These are phyloP conservation scores for Dentipellis sp. DNA, from an alignment of 768 basidiomycete genomes.

Conservation along the genomic window DNA sequence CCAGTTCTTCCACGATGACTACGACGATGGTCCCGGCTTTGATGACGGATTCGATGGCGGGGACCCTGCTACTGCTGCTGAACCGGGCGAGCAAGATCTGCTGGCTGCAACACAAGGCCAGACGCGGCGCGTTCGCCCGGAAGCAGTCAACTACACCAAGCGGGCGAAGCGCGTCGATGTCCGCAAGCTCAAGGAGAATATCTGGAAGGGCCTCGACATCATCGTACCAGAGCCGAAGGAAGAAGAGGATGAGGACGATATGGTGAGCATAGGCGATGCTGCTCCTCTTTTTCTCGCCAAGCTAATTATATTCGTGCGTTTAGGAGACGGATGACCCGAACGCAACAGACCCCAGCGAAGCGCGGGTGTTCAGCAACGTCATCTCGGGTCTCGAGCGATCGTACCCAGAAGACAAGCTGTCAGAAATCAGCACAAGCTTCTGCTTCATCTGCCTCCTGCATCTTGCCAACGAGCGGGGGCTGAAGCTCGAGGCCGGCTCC, in stretches of 20 bases:
- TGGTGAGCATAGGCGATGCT: conserved; percentile 31
- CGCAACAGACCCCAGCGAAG: conserved; percentile 56
- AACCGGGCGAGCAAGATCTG: conserved; percentile 78
- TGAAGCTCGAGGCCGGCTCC: conserved; percentile 60
- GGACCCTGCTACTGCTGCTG: conserved; percentile 31
- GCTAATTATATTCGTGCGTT: not conserved
- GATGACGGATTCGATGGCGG: conserved; percentile 59
- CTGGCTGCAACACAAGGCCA: conserved; percentile 72
- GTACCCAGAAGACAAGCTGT: conserved; percentile 92
- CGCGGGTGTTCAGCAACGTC: conserved; percentile 68
- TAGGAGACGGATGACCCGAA: conserved; percentile 47
- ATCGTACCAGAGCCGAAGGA: conserved; percentile 36
- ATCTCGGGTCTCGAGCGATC: conserved; percentile 71
- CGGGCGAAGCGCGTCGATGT: conserved; percentile 96
- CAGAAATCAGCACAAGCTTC: conserved; percentile 97
- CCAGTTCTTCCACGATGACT: conserved; percentile 93
- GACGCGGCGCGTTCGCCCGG: conserved; percentile 73
- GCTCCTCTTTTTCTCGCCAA: not conserved
- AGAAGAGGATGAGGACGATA: conserved; percentile 34
- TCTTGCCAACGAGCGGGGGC: conserved; percentile 92
- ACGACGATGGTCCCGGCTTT: conserved; percentile 63
- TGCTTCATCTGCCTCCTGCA: conserved; percentile 98
- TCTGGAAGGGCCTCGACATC: conserved; percentile 90
- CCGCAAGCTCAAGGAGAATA: conserved; percentile 92
- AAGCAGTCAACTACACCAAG: conserved; percentile 90